Evolutionary conservation across 768 basidiomycete species (phyloP), one percentile per base, ranked within the genome.

Genomic region (Mycena galericulata): DNA sequence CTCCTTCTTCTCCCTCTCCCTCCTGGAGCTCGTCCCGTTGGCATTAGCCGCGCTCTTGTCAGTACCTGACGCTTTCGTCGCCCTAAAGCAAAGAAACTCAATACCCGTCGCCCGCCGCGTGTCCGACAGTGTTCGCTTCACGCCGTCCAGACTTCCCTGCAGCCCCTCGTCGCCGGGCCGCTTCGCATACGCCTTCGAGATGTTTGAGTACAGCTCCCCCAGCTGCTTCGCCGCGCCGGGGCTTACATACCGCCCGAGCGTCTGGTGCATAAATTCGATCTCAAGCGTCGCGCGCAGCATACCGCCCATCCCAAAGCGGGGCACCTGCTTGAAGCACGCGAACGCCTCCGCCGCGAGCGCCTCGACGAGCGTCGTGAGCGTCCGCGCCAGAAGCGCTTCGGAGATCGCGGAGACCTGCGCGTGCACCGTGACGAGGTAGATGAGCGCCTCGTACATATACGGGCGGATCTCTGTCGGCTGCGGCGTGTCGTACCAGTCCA

Each of bases 231-330:
- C 92, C 17, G 97, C 95, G 9, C 85, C 75, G 1, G 90, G 84
- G 18, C 93, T 92, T 60, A 98, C 93, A 77, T 97, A 97, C 72
- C 93, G 91, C 32, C 91, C 89, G 45, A 99, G 84, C 8, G 94
- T 96, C 82, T 99, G 98, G 79, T 99, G 97, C 85, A 99, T 91
- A 83, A 99, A 99, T 81, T 99, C 98, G 72, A 99, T 98, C 79
- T 99, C 97, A 29, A 99, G 90, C 6, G 98, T 99, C 17, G 98
- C 98, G 53, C 95, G 89, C 47, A 99, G 86, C 98, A 99, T 99
- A 11, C 98, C 98, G 32, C 98, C 98, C 92, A 98, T 98, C 20
- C 97, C 96, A 75, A 98, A 98, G 54, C 91, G 87, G 74, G 91
- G 92, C 45, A 99, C 90, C 79, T 96, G 91, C 72, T 88, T 88